Percentiles rank a stretch among this genome's conserved stretches.
These are phyloP conservation scores for Chaetoscypha palmicola DNA, from an alignment of 2,329 filamentous ascomycete genomes.

Conservation along the genomic window DNA sequence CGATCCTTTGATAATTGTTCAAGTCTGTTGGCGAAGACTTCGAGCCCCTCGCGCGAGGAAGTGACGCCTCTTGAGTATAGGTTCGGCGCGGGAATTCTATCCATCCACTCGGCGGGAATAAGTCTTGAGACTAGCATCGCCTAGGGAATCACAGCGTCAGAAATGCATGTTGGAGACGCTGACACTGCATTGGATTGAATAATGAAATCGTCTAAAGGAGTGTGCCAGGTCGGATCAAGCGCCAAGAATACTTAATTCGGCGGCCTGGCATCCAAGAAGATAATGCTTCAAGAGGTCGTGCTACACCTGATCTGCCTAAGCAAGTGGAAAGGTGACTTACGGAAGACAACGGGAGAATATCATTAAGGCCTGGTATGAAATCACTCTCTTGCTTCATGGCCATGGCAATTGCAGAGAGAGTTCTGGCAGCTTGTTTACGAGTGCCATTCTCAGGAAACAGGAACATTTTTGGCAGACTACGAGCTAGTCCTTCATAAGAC, in stretches of 20 bases:
- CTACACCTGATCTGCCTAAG: no score
- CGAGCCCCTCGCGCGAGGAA: conserved; percentile 4
- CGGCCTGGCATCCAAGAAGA: no score
- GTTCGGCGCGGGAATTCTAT: conserved; percentile 11
- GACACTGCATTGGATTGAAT: no score
- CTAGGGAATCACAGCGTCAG: not conserved
- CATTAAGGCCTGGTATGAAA: conserved; percentile 14
- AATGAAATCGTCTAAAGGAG: no score
- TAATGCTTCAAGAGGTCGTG: no score
- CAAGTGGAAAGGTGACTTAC: not conserved
- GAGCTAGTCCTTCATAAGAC: conserved; percentile 7
- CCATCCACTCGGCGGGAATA: conserved; percentile 4
- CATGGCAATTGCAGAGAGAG: not conserved
- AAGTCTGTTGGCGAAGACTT: conserved; percentile 6
- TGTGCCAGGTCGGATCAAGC: no score
- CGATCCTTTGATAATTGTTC: not conserved
- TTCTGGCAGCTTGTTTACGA: not conserved
- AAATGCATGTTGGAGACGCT: no score
- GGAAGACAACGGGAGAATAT: conserved; percentile 12
- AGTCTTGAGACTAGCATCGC: not conserved
- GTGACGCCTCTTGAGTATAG: conserved; percentile 8
- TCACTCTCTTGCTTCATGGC: conserved; percentile 2
- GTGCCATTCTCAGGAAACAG: not conserved
- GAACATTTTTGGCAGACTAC: conserved; percentile 4
- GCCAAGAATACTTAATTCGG: no score